Evolutionary conservation across 768 basidiomycete species (phyloP), one percentile per base, ranked within the genome.

Genomic region (Phlebiopsis gigantea): DNA sequence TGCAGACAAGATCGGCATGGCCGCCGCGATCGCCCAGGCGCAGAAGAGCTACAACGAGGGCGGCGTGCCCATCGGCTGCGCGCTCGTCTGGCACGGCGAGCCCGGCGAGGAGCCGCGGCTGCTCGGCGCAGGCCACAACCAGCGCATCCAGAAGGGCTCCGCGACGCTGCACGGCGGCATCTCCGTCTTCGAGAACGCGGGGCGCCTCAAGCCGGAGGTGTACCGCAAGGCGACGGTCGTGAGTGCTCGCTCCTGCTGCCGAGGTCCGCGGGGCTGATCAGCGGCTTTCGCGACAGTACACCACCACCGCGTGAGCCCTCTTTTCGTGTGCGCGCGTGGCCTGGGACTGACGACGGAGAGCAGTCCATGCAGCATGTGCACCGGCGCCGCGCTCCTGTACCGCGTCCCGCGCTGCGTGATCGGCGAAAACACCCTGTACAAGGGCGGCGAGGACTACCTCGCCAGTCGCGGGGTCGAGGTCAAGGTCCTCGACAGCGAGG

Each of bases 401-500:
- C 79, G 79, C 47, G 84, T 87, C 42, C 80, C 81, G 3, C 76
- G 84, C 6, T 78, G 85, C 9, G 83, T 88, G 10, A 80, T 87
- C 46, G 84, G 84, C 15, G 85, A 87, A 65, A 83, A 85, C 59
- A 45, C 58, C 17, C 86, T 74, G 30, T 82, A 78, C 61, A 59
- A 76, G 17, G 83, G 81, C 9, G 77, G 73, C 1, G 85, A 87
- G 60, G 74, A 79, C 19, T 69, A 84, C 19, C 72, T 88, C 15
- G 73, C 71, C 34, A 67, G 64, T 14, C 69, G 74, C 19, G 84
- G 84, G 2, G 79, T 86, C 19, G 78, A 88, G 58, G 66, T 71
- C 19, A 50, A 68, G 15, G 63, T 66, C 7, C 39, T 68, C 59
- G 72, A 82, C 54, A 69, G 82, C 50, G 61, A 71, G 5, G 75